These are phyloP conservation scores for Globisporangium heterothallicum DNA, from an alignment of 352 stramenopile genomes.

Conservation along the genomic window DNA sequence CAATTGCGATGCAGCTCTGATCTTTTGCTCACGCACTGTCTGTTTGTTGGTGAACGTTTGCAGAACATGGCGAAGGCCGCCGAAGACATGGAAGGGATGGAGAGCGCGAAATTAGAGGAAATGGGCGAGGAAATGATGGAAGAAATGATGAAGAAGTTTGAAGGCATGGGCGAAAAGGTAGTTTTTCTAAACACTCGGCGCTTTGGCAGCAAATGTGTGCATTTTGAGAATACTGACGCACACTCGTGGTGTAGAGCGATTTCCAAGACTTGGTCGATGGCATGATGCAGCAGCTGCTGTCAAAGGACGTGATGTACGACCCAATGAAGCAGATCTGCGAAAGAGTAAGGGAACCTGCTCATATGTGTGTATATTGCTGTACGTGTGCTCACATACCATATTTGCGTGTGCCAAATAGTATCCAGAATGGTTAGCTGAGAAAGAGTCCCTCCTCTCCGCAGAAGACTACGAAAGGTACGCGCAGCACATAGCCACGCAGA, in stretches of 20 bases:
- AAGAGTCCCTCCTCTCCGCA: constrained; percentile 82
- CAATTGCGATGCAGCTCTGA: background rate
- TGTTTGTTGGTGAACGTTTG: background rate
- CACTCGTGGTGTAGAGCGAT: constrained; percentile 44
- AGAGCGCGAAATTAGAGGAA: constrained; percentile 75
- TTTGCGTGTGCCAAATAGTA: constrained; percentile 58
- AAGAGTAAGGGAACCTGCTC: constrained; percentile 28
- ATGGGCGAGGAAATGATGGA: constrained; percentile 95
- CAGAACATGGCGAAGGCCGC: constrained; percentile 87
- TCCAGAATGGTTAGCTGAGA: constrained; percentile 94
- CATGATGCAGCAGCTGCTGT: constrained; percentile 98
- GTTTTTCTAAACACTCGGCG: background rate
- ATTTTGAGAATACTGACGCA: too few relatives aligned
- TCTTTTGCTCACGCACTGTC: background rate
- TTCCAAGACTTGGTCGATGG: constrained; percentile 94
- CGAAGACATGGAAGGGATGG: constrained; percentile 81
- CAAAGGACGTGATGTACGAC: constrained; percentile 99
- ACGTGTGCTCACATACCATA: background rate
- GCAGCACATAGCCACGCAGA: background rate
- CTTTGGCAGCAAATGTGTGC: too few relatives aligned
- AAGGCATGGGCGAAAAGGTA: constrained; percentile 93
- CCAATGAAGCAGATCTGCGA: constrained; percentile 96
- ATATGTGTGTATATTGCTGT: constrained; percentile 3
- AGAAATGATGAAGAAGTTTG: constrained; percentile 96
- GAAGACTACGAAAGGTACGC: constrained; percentile 89